These are phyloP conservation scores for Xerocomellus intermedius DNA, from an alignment of 768 basidiomycete genomes.

Conservation along the genomic window DNA sequence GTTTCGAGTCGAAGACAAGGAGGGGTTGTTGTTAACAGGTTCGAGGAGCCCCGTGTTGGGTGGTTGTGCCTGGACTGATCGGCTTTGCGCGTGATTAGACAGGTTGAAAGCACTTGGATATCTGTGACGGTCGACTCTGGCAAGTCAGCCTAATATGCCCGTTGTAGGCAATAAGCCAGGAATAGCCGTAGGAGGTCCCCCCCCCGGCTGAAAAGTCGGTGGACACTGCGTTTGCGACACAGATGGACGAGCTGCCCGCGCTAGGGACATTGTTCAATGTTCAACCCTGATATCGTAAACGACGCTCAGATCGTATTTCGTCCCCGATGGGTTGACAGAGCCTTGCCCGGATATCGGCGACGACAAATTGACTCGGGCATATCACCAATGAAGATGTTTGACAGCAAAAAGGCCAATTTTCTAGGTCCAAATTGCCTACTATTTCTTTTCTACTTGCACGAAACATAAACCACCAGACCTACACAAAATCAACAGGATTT, in stretches of 20 bases:
- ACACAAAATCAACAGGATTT: not conserved
- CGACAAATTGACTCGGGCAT: no score
- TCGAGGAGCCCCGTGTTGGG: not conserved
- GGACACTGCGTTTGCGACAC: no score
- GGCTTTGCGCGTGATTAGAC: constrained; percentile 4
- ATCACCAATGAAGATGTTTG: no score
- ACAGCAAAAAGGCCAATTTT: no score
- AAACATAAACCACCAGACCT: not conserved
- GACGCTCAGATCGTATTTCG: no score
- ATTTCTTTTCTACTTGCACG: not conserved
- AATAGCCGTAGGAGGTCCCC: not conserved
- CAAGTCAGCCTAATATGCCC: not conserved
- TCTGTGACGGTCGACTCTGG: not conserved
- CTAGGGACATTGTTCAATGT: no score
- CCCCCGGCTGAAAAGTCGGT: no score
- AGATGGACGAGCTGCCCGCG: no score
- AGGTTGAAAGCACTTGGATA: constrained; percentile 7
- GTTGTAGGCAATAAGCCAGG: not conserved
- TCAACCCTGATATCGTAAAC: no score
- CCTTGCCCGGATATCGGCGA: no score
- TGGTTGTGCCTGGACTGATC: not conserved
- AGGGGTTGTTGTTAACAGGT: constrained; percentile 25
- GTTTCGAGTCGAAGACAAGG: constrained; percentile 25
- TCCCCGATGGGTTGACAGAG: no score
- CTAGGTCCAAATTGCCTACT: no score